Conservation (phyloP, 495 filamentous ascomycete species). For the Aspergillus baeticus region DNA sequence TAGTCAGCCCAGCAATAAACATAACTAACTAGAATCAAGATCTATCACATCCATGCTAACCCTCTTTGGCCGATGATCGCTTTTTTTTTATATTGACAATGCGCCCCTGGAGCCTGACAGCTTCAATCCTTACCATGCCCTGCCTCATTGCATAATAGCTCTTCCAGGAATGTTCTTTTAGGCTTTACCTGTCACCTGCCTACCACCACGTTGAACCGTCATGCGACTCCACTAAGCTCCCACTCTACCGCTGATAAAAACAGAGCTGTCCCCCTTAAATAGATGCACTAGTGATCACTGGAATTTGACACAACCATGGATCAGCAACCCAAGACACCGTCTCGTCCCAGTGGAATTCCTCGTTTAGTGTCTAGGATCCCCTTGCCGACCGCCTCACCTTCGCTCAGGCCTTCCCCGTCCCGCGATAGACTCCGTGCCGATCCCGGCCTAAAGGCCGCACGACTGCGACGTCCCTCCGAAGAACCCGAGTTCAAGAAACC, state of each 20-base stretch:
- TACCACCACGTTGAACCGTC: neutral
- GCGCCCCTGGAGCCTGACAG: conserved; percentile 8
- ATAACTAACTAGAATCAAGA: neutral
- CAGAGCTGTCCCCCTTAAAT: neutral
- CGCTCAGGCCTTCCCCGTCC: conserved; percentile 45
- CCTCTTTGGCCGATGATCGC: neutral
- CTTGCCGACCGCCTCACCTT: conserved; percentile 38
- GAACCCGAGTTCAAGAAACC: conserved; percentile 42
- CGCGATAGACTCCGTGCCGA: conserved; percentile 44
- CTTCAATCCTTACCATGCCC: neutral
- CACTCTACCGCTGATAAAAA: neutral
- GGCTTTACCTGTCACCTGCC: neutral
- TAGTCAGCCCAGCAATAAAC: neutral
- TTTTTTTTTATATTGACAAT: conserved; percentile 2
- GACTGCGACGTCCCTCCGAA: conserved; percentile 41
- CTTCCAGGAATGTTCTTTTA: neutral
- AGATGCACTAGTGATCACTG: neutral
- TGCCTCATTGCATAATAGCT: neutral
- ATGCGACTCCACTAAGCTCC: conserved; percentile 9
- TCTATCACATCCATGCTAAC: conserved; percentile 13
- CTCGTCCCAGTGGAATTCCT: conserved; percentile 40
- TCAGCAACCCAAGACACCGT: conserved; percentile 27
- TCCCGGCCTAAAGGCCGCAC: conserved; percentile 34
- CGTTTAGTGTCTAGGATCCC: conserved; percentile 43
- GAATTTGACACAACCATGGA: conserved; percentile 30